Conservation (phyloP, 768 basidiomycete genomes). For the Auricularia heimuer region DNA sequence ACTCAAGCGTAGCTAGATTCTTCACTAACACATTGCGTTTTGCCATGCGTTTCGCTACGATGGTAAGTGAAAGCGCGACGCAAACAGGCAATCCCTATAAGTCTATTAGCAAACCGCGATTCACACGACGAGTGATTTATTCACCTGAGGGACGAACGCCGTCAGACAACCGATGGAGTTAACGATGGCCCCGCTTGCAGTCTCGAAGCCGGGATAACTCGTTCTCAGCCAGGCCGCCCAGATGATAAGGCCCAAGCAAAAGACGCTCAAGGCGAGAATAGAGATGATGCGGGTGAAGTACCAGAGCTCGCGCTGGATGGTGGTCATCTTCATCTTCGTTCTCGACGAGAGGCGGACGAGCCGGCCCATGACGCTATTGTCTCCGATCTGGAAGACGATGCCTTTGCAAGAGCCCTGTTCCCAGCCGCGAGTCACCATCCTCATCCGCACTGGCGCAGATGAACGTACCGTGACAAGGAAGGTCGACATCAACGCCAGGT, state of each 20-base stretch:
- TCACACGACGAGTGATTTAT: not conserved
- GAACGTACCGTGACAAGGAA: constrained; percentile 19
- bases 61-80: constrained; percentile 43
- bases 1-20: constrained; percentile 41
- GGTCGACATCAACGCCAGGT: constrained; percentile 39
- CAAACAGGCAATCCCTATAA: constrained; percentile 28
- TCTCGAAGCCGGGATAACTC: constrained; percentile 25
- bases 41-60: constrained; percentile 39
- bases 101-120: not conserved
- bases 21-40: constrained; percentile 39
- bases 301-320: constrained; percentile 38
- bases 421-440: not conserved
- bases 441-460: not conserved
- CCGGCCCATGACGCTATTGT: constrained; percentile 31
- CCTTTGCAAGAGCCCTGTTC: constrained; percentile 32
- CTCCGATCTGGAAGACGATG: constrained; percentile 34
- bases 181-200: constrained; percentile 25
- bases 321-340: constrained; percentile 35
- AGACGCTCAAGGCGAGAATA: constrained; percentile 29
- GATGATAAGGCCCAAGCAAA: constrained; percentile 16
- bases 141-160: constrained; percentile 31
- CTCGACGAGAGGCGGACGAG: constrained; percentile 44
- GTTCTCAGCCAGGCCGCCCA: constrained; percentile 15
- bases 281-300: constrained; percentile 46
- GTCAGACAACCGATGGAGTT: constrained; percentile 31